phyloP scores from a whole-genome alignment of 2,329 filamentous ascomycete genomes.

The Colletotrichum truncatum region DNA sequence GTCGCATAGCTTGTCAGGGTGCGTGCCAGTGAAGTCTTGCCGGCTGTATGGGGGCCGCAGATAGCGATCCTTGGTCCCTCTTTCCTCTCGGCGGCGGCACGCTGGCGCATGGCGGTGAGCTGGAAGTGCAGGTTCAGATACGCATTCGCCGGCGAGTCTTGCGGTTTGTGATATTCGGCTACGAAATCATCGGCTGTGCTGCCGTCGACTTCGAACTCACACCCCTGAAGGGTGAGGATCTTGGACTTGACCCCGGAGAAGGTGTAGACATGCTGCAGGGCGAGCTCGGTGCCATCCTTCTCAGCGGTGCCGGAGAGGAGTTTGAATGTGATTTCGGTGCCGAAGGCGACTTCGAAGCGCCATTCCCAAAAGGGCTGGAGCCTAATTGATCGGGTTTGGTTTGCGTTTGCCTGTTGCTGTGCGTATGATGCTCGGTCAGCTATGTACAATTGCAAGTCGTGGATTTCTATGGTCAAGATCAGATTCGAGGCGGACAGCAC shows the following conservation, averaged over 20 bases:
- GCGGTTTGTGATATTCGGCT: constrained; percentile 71
- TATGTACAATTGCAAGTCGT: too few species aligned
- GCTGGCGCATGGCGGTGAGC: constrained; percentile 76
- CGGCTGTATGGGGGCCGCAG: constrained; percentile 78
- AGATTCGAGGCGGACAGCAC: too few species aligned
- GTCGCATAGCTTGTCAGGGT: constrained; percentile 83
- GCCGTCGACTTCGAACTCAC: constrained; percentile 80
- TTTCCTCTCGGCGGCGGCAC: constrained; percentile 56
- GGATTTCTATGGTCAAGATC: too few species aligned
- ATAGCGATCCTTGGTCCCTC: constrained; percentile 86
- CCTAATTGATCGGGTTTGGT: constrained; percentile 54
- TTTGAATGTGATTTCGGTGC: constrained; percentile 58
- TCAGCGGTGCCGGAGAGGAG: constrained; percentile 86
- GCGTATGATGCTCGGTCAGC: too few species aligned
- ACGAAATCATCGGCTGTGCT: constrained; percentile 61
- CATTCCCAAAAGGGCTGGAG: constrained; percentile 78
- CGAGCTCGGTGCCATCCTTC: constrained; percentile 94
- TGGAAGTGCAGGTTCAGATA: constrained; percentile 90
- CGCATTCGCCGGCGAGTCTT: constrained; percentile 83
- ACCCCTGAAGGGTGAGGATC: constrained; percentile 93
- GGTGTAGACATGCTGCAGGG: constrained; percentile 79
- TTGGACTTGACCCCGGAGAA: constrained; percentile 87
- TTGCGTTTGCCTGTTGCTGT: constrained; percentile 43
- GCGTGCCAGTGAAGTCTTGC: constrained; percentile 85
- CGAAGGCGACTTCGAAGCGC: constrained; percentile 76